Percentiles rank a stretch among this genome's conserved stretches.
Conservation (phyloP, 202 grass and related monocot species). For the Carex arenaria region DNA sequence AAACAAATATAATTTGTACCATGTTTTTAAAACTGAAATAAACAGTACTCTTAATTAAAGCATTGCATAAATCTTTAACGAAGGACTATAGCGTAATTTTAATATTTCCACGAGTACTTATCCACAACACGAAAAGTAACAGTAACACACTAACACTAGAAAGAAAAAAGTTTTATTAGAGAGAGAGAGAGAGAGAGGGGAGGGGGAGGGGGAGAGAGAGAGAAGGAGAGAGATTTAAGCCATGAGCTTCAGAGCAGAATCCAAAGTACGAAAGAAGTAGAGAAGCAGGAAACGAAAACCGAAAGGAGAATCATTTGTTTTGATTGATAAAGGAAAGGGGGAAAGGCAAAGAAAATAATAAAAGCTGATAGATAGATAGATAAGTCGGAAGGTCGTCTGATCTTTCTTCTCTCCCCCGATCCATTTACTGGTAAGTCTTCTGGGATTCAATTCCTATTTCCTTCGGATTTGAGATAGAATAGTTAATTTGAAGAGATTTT, state of each 20-base stretch:
- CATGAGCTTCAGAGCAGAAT: constrained; percentile 37
- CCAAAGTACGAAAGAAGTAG: constrained; percentile 33
- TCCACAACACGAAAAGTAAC: constrained; percentile 8
- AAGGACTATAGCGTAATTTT: not conserved
- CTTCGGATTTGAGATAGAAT: not conserved
- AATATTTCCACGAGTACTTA: not conserved
- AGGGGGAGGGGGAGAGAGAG: not conserved
- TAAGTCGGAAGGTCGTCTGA: not conserved
- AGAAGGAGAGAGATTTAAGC: constrained; percentile 26
- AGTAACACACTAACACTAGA: constrained; percentile 17
- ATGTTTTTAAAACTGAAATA: not conserved
- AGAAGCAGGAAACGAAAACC: constrained; percentile 18
- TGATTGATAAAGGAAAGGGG: constrained; percentile 3
- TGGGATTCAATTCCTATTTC: not conserved
- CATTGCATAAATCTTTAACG: not conserved
- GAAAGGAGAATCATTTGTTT: constrained; percentile 20
- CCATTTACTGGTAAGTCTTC: constrained; percentile 22
- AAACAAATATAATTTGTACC: no score
- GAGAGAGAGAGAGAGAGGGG: not conserved
- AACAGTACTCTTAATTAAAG: not conserved
- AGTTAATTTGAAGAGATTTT: not conserved
- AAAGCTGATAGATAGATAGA: not conserved
- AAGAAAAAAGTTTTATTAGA: constrained; percentile 17
- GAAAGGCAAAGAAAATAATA: not conserved
- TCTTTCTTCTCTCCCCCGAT: constrained; percentile 4